Conservation (phyloP, 352 stramenopile genomes). For the Phytopythium sindhum region DNA sequence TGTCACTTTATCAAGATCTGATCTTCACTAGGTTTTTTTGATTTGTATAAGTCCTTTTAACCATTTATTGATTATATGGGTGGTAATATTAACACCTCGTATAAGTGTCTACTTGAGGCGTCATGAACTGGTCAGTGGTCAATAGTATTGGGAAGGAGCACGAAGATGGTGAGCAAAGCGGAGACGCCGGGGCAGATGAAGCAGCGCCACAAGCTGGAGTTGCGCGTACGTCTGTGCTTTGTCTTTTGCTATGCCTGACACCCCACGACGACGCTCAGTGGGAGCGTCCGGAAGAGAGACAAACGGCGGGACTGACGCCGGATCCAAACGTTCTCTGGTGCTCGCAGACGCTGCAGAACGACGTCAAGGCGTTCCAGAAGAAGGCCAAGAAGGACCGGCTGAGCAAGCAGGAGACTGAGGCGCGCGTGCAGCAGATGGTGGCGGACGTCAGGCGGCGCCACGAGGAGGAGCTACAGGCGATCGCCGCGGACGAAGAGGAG, state of each 20-base stretch:
- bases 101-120: neutral
- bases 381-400: constrained; percentile 83
- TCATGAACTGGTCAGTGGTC: neutral
- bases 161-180: constrained; percentile 39
- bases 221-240: constrained; percentile 45
- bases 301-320: neutral
- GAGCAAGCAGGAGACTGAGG: constrained; percentile 72
- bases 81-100: neutral
- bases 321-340: neutral
- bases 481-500: constrained; percentile 23
- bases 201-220: constrained; percentile 85
- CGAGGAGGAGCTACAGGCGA: constrained; percentile 36
- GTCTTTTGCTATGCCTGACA: neutral
- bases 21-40: neutral
- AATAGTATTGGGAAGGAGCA: neutral
- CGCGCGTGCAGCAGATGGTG: constrained; percentile 56
- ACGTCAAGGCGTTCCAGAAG: constrained; percentile 81
- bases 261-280: neutral
- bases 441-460: constrained; percentile 52
- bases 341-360: constrained; percentile 66
- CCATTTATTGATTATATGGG: neutral
- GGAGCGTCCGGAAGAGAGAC: neutral
- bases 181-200: constrained; percentile 81
- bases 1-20: neutral
- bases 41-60: neutral